Percentiles rank a stretch among this genome's conserved stretches.
Evolutionary conservation across 805 yeast genomes (phyloP).

Genomic region (Zygoascus ofunaensis): DNA sequence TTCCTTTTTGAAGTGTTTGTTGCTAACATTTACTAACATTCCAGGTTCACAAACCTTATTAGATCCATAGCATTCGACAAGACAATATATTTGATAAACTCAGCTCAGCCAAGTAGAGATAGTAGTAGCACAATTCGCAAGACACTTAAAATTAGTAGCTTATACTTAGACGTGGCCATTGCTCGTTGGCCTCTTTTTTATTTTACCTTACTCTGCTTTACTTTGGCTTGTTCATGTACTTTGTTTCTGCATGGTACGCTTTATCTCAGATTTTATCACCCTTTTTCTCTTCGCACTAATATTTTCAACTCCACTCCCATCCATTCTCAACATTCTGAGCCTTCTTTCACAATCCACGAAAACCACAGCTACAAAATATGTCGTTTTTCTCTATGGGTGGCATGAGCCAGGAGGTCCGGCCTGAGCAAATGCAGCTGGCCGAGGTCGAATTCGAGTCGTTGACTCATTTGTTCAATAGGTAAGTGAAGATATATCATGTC

Average conservation of each 20-base stretch:
- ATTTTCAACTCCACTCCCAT: too few species aligned
- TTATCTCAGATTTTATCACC: too few species aligned
- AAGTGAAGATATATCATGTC: slow-evolving; percentile 4
- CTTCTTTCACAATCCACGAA: too few species aligned
- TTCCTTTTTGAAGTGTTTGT: not conserved
- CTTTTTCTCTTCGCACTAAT: too few species aligned
- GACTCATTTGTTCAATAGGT: slow-evolving; percentile 24
- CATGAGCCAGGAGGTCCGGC: slow-evolving; percentile 25
- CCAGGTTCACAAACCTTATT: slow-evolving; percentile 6
- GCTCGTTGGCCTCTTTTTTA: not conserved
- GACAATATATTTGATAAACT: not conserved
- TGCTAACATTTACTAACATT: not conserved
- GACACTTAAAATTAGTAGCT: not conserved
- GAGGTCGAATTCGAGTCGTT: slow-evolving; percentile 27
- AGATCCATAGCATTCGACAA: not conserved
- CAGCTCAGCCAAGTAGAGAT: not conserved
- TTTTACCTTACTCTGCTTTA: too few species aligned
- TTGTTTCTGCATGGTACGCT: too few species aligned
- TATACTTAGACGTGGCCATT: not conserved
- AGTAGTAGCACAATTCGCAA: too few species aligned
- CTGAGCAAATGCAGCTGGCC: slow-evolving; percentile 26
- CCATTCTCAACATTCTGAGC: too few species aligned
- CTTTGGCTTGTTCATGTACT: too few species aligned
- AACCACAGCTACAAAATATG: too few species aligned
- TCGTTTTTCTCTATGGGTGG: slow-evolving; percentile 27